These are phyloP conservation scores for Hippophae gyantsensis DNA, from an alignment of 306 rosid genomes.

Conservation along the genomic window DNA sequence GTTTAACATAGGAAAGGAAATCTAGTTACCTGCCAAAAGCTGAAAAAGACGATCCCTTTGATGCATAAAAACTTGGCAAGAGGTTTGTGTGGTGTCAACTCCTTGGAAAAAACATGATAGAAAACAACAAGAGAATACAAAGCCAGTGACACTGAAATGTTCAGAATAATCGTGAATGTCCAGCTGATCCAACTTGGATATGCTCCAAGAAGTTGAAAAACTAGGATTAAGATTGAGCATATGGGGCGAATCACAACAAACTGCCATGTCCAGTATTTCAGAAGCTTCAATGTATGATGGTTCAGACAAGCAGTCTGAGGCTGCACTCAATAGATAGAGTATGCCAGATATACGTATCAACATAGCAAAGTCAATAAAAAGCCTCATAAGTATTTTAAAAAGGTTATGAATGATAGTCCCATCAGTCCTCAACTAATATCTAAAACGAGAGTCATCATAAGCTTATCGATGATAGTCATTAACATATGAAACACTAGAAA, in stretches of 20 bases:
- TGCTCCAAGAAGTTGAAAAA: slow-evolving; percentile 21
- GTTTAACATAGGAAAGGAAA: not conserved
- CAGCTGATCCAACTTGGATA: slow-evolving; percentile 34
- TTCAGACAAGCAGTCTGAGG: slow-evolving; percentile 25
- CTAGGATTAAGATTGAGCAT: slow-evolving; percentile 31
- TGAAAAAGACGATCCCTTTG: slow-evolving; percentile 36
- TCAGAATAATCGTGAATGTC: slow-evolving; percentile 30
- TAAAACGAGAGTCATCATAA: too few relatives aligned
- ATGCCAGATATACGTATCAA: not conserved
- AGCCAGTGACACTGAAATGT: slow-evolving; percentile 32
- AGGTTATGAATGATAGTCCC: too few relatives aligned
- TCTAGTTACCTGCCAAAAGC: slow-evolving; percentile 32
- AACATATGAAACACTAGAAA: too few relatives aligned
- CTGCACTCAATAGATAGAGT: slow-evolving; percentile 15
- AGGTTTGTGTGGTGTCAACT: slow-evolving; percentile 27
- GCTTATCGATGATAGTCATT: too few relatives aligned
- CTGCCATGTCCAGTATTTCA: slow-evolving; percentile 32
- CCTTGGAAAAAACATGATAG: slow-evolving; percentile 28
- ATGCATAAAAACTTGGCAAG: slow-evolving; percentile 30
- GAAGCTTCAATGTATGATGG: slow-evolving; percentile 28
- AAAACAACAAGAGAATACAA: slow-evolving; percentile 26
- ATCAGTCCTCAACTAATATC: too few relatives aligned
- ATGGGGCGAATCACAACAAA: slow-evolving; percentile 34
- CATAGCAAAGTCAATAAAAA: not conserved
- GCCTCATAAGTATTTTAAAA: too few relatives aligned